Percentiles rank a stretch among this genome's conserved stretches.
Conservation (phyloP, 192 early-diverging fungal species). For the Dispira parvispora region DNA sequence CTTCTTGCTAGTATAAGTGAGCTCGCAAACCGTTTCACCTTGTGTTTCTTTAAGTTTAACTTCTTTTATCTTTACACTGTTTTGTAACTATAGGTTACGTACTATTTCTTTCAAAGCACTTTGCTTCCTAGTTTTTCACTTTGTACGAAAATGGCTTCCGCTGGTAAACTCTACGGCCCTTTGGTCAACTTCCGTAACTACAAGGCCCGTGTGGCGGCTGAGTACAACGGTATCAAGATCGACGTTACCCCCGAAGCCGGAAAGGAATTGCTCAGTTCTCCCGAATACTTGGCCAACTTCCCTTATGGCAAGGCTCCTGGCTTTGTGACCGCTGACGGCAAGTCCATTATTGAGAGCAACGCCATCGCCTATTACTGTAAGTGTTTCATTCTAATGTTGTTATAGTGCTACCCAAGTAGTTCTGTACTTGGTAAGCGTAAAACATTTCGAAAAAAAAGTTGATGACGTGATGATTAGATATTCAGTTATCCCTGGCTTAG, state of each 20-base stretch:
- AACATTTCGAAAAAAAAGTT: neutral
- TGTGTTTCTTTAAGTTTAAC: no score
- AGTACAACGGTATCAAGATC: conserved; percentile 61
- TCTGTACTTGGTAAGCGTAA: neutral
- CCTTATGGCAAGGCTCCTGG: conserved; percentile 80
- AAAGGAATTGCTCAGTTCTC: conserved; percentile 32
- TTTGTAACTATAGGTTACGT: no score
- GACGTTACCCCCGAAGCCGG: conserved; percentile 23
- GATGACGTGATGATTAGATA: conserved; percentile 12
- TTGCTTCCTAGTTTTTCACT: no score
- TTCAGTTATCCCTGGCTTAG: conserved; percentile 25
- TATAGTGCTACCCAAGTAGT: no score
- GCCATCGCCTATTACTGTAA: conserved; percentile 58
- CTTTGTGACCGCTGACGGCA: conserved; percentile 69
- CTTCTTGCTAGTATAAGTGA: no score
- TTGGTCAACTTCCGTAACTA: conserved; percentile 21
- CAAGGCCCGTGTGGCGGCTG: conserved; percentile 59
- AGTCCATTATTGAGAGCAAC: conserved; percentile 57
- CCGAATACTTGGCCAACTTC: conserved; percentile 82
- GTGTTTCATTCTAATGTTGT: neutral
- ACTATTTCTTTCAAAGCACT: no score
- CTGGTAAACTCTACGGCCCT: conserved; percentile 23
- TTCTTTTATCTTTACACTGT: no score
- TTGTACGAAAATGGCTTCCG: conserved; percentile 21
- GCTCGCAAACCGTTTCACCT: no score